Evolutionary conservation across 306 rosid genomes (phyloP), one percentile per base, ranked within the genome.

Genomic region (Gillenia trifoliata): DNA sequence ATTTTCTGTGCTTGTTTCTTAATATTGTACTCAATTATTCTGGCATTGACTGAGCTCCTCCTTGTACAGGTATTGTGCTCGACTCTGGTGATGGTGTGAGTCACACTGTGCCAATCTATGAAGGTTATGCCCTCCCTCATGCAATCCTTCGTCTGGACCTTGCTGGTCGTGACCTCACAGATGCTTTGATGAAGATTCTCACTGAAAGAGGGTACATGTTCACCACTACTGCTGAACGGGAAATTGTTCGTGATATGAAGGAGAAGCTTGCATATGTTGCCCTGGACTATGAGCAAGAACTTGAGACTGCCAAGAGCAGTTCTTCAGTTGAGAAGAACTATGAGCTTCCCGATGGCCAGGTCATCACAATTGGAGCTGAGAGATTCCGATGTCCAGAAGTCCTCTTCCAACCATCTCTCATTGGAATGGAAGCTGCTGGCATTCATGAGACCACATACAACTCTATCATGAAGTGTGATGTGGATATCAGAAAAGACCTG

Each of bases 401-500:
- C 61, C 96, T 93, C 75, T 93, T 93, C 93, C 98, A 93, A 82
- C 98, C 98, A 65, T 93, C 98, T 59, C 91, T 93, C 85, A 93
- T 93, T 16, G 98, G 98, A 80, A 93, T 93, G 97, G 98, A 93
- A 88, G 98, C 97, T 88, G 98, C 98, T 25, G 98, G 97, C 79
- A 93, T 93, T 63, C 98, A 91, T 10, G 97, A 93, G 86, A 93
- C 97, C 31, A 93, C 98, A 82, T 93, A 93, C 89, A 93, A 93
- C 84, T 93, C 98, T 64, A 93, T 93, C 61, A 93, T 93, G 98
- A 93, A 91, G 89, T 93, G 98, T 85, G 98, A 93, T 55, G 98
- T 93, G 85, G 98, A 93, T 89, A 93, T 93, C 81, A 85, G 98
- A 72, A 93, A 93, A 81, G 97, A 93, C 80, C 86, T 93, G 17